Conservation (phyloP, 768 basidiomycete species). For the Lentinula lateritia region DNA sequence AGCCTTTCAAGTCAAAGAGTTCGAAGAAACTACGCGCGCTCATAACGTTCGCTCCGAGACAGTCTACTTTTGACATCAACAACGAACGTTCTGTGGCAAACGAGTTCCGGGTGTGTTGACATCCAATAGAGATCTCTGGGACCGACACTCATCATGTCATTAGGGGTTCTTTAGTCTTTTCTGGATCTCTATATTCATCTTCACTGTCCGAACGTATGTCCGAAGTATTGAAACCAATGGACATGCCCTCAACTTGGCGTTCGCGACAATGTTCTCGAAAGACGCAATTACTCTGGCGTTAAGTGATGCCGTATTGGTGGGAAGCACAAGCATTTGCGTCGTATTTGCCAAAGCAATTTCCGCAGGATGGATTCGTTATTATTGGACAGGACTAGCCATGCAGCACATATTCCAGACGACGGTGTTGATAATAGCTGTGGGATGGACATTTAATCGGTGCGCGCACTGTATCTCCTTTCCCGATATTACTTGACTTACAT, state of each 20-base stretch:
- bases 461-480: background rate
- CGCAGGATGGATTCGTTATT: conserved; percentile 77
- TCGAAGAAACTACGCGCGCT: conserved; percentile 78
- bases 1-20: conserved; percentile 65
- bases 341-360: conserved; percentile 75
- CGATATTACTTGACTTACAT: background rate
- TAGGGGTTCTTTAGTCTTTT: conserved; percentile 95
- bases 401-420: conserved; percentile 79
- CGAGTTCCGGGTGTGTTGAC: conserved; percentile 68
- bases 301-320: conserved; percentile 78
- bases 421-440: conserved; percentile 68
- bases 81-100: conserved; percentile 73
- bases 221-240: conserved; percentile 75
- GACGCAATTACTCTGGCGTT: conserved; percentile 81
- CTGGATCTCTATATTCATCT: conserved; percentile 86
- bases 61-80: conserved; percentile 77
- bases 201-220: conserved; percentile 73
- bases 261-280: conserved; percentile 83
- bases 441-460: conserved; percentile 81
- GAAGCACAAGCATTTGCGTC: conserved; percentile 71
- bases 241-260: conserved; percentile 68
- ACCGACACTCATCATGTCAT: background rate
- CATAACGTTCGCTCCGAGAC: conserved; percentile 82
- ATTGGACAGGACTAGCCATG: conserved; percentile 66
- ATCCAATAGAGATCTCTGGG: background rate